Conservation (phyloP, 2,329 filamentous ascomycete genomes). For the Xylariaceae sp. region DNA sequence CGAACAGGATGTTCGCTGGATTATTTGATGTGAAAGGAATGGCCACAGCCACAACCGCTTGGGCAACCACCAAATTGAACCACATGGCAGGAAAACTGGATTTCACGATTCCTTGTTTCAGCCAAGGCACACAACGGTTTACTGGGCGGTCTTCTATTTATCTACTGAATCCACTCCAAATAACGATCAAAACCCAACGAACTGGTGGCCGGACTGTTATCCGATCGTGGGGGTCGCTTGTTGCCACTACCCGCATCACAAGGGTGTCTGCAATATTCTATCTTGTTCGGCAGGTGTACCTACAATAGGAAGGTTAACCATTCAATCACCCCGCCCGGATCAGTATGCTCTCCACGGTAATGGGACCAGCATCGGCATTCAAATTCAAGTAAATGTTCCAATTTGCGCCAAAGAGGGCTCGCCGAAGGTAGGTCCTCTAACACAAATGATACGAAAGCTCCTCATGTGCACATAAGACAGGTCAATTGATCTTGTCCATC, state of each 20-base stretch:
- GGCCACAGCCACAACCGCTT: slow-evolving; percentile 18
- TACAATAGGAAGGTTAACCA: neutral
- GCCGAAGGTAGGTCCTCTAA: neutral
- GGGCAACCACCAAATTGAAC: slow-evolving; percentile 11
- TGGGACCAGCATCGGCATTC: neutral
- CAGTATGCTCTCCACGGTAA: neutral
- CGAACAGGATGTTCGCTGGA: slow-evolving; percentile 20
- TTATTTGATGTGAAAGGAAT: slow-evolving; percentile 22
- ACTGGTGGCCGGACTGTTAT: neutral
- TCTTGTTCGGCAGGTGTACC: neutral
- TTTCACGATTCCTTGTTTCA: neutral
- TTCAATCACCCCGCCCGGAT: neutral
- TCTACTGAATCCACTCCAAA: neutral
- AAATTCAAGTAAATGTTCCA: too few relatives aligned
- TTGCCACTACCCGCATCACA: slow-evolving; percentile 1
- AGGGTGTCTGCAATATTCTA: neutral
- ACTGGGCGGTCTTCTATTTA: neutral
- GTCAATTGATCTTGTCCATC: neutral
- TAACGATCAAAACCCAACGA: neutral
- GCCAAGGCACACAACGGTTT: neutral
- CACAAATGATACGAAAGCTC: neutral
- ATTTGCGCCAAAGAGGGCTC: neutral
- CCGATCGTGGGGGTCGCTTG: neutral
- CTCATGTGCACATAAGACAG: neutral
- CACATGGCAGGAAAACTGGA: slow-evolving; percentile 13